phyloP scores from a whole-genome alignment of 345 rosid genomes.

The Melaleuca alternifolia region DNA sequence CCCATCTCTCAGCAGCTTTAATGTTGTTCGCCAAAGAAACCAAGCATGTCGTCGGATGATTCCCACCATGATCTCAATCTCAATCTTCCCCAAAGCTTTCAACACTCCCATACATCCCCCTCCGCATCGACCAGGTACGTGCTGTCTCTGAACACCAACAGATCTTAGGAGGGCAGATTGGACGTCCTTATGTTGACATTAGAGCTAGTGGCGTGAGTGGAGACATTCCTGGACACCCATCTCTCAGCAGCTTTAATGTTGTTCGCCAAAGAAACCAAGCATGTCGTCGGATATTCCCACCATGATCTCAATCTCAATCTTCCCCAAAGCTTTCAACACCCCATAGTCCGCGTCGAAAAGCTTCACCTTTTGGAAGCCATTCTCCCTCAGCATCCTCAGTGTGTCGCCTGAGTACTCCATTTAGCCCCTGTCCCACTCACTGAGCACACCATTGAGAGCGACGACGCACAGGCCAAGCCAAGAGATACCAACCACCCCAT shows the following conservation, averaged over 20 bases:
- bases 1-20: constrained; percentile 94
- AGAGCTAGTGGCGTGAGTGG: neutral
- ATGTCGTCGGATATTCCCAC: too few species aligned
- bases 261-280: neutral
- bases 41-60: constrained; percentile 95
- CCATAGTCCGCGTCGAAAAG: constrained; percentile 85
- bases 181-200: neutral
- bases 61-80: constrained; percentile 96
- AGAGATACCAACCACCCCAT: neutral
- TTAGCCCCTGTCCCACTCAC: constrained; percentile 65
- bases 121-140: too few species aligned
- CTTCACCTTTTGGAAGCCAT: constrained; percentile 73
- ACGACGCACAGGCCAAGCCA: constrained; percentile 3
- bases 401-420: constrained; percentile 90
- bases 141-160: too few species aligned
- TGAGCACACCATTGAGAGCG: constrained; percentile 11
- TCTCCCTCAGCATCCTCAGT: constrained; percentile 58
- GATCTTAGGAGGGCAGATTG: too few species aligned
- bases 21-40: constrained; percentile 43
- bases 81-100: constrained; percentile 57
- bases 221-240: neutral
- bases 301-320: too few species aligned
- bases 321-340: too few species aligned
- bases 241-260: neutral
- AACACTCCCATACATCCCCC: too few species aligned